Conservation (phyloP, 371 early-diverging fungal species). For the Mortierella sp. region DNA sequence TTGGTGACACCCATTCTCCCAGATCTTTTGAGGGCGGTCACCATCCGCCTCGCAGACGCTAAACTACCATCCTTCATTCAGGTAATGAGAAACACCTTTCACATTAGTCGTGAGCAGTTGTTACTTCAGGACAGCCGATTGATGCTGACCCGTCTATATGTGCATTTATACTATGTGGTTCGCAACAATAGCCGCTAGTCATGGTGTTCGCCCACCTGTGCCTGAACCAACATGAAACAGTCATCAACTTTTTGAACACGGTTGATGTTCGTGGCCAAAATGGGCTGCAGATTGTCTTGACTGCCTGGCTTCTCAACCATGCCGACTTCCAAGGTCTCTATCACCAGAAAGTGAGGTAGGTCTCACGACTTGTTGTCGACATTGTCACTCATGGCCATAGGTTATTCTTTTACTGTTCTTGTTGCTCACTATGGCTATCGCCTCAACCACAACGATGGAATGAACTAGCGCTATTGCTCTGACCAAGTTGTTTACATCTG, state of each 20-base stretch:
- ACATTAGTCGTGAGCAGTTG: background rate
- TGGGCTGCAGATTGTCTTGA: constrained; percentile 79
- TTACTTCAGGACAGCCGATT: background rate
- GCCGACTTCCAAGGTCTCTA: constrained; percentile 83
- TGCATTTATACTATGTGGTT: background rate
- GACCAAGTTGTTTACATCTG: constrained; percentile 75
- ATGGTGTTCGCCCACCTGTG: constrained; percentile 90
- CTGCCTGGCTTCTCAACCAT: constrained; percentile 83
- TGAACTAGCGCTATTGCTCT: constrained; percentile 79
- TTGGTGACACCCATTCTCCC: constrained; percentile 79
- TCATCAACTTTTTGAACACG: constrained; percentile 74
- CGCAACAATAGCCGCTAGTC: constrained; percentile 72
- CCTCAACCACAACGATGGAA: background rate
- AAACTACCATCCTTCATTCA: constrained; percentile 84
- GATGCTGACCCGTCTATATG: background rate
- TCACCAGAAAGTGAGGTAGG: constrained; percentile 70
- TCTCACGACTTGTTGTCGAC: background rate
- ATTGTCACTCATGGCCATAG: background rate
- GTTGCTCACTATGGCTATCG: background rate
- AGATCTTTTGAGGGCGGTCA: constrained; percentile 81
- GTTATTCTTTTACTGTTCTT: background rate
- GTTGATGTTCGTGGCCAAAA: constrained; percentile 66
- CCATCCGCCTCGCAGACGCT: constrained; percentile 77
- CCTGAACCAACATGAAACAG: constrained; percentile 76
- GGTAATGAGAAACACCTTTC: constrained; percentile 45